Conservation (phyloP, 2,329 filamentous ascomycete genomes). For the Hirsutella rhossiliensis region DNA sequence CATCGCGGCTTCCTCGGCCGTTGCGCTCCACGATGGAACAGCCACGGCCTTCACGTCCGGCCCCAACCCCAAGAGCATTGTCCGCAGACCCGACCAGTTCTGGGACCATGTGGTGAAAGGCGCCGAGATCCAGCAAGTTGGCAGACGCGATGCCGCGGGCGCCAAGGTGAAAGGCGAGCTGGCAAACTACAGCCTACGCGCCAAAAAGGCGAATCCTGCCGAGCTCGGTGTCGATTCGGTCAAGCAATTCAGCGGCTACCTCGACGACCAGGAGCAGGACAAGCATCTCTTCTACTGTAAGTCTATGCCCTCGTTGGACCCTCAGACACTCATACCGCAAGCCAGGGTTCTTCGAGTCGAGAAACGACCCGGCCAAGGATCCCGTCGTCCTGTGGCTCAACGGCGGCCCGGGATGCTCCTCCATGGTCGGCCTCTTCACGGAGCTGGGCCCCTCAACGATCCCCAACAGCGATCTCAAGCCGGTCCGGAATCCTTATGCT, state of each 20-base stretch:
- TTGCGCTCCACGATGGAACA: background rate
- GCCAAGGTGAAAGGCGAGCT: conserved; percentile 35
- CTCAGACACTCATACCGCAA: background rate
- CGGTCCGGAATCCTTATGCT: conserved; percentile 42
- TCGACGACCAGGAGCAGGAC: conserved; percentile 89
- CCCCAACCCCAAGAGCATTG: background rate
- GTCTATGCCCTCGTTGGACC: conserved; percentile 17
- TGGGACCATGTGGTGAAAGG: conserved; percentile 2
- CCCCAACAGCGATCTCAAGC: conserved; percentile 13
- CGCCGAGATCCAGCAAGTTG: background rate
- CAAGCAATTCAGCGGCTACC: conserved; percentile 96
- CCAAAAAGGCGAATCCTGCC: conserved; percentile 80
- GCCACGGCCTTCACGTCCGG: background rate
- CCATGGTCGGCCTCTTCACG: conserved; percentile 34
- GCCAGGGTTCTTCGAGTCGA: conserved; percentile 44
- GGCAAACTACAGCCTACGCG: conserved; percentile 73
- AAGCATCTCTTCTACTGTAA: conserved; percentile 98
- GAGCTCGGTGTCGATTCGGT: conserved; percentile 78
- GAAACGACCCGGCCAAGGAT: conserved; percentile 22
- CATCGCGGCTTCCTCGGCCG: background rate
- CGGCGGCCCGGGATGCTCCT: conserved; percentile 20
- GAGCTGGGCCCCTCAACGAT: conserved; percentile 76
- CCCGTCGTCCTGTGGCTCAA: conserved; percentile 44
- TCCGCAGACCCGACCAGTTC: background rate
- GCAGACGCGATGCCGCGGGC: conserved; percentile 44